A percentile compares a stretch with the other conserved stretches of the same genome.
Conservation (phyloP, 768 basidiomycete species). For the Paxillus involutus region DNA sequence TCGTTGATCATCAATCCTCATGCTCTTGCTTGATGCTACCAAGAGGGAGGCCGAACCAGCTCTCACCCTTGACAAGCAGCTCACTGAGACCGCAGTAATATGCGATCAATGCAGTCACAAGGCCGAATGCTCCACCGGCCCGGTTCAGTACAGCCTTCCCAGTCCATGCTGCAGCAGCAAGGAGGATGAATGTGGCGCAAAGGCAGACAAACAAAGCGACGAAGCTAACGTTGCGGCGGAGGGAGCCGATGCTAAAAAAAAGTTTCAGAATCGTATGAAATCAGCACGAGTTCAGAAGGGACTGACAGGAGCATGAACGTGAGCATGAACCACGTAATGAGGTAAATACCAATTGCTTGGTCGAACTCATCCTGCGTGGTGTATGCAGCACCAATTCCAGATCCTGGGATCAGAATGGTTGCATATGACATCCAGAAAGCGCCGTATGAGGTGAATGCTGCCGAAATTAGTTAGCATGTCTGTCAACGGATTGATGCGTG, state of each 20-base stretch:
- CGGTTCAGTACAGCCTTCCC: constrained; percentile 21
- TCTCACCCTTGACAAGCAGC: constrained; percentile 37
- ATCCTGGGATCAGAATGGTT: constrained; percentile 66
- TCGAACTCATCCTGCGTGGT: constrained; percentile 35
- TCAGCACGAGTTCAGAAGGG: background rate
- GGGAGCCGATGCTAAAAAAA: constrained; percentile 41
- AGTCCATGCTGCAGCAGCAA: constrained; percentile 41
- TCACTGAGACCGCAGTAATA: constrained; percentile 46
- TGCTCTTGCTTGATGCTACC: constrained; percentile 24
- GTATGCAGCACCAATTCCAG: constrained; percentile 62
- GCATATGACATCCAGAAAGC: constrained; percentile 90
- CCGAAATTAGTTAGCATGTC: background rate
- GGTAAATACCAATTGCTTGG: constrained; percentile 72
- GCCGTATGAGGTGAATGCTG: constrained; percentile 81
- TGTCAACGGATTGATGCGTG: background rate
- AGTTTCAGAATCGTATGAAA: background rate
- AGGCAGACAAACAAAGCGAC: constrained; percentile 53
- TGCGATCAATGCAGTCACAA: constrained; percentile 46
- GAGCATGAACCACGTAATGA: constrained; percentile 72
- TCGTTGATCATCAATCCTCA: background rate
- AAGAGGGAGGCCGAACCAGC: constrained; percentile 42
- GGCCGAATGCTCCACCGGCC: constrained; percentile 46
- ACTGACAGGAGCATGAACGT: constrained; percentile 69
- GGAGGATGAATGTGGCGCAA: constrained; percentile 49
- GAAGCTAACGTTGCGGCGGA: constrained; percentile 51